These are phyloP conservation scores for Lentinula aciculospora DNA, from an alignment of 768 basidiomycete genomes.

Conservation along the genomic window DNA sequence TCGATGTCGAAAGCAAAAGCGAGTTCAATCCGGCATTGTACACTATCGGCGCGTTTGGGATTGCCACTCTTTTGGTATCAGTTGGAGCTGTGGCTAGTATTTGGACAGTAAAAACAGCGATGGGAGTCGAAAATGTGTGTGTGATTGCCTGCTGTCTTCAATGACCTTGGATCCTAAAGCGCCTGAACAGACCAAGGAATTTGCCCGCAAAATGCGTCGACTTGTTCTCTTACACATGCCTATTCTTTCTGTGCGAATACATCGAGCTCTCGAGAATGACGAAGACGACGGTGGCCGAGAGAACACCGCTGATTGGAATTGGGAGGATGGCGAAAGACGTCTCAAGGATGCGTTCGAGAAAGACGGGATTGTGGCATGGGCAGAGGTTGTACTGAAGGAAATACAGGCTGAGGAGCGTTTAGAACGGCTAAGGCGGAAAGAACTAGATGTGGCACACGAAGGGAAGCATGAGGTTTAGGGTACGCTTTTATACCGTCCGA, in stretches of 20 bases:
- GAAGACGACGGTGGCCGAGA: not conserved
- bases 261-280: conserved; percentile 18
- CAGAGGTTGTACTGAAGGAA: conserved; percentile 28
- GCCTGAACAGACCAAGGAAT: conserved; percentile 31
- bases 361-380: conserved; percentile 34
- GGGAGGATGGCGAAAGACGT: conserved; percentile 28
- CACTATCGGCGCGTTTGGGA: not conserved
- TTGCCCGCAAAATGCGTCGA: conserved; percentile 34
- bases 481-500: not conserved
- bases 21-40: conserved; percentile 2
- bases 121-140: conserved; percentile 1
- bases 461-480: not conserved
- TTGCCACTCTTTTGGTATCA: not conserved
- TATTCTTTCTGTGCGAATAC: conserved; percentile 32
- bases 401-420: conserved; percentile 29
- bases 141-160: not conserved
- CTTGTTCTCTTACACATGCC: conserved; percentile 34
- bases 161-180: not conserved
- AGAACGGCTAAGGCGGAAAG: not conserved
- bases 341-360: conserved; percentile 34
- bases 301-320: conserved; percentile 22
- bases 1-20: not conserved
- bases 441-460: not conserved
- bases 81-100: not conserved
- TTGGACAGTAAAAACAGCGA: not conserved